Conservation (phyloP, 805 yeast genomes). For the Saccharomycopsis sp. region DNA sequence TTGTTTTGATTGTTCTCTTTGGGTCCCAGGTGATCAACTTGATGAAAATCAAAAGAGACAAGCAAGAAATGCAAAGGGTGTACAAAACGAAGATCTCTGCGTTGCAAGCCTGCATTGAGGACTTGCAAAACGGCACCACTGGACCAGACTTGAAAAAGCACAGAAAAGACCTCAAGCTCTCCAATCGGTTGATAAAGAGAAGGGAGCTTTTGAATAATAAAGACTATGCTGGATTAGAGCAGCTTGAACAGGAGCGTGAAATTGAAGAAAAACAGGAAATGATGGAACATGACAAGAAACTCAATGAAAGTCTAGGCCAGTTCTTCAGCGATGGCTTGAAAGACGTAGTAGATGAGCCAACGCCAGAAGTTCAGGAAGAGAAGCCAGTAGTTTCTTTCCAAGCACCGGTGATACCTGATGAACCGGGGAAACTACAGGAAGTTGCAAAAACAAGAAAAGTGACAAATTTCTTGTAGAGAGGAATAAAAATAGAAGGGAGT, state of each 20-base stretch:
- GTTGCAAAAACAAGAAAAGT: conserved; percentile 32
- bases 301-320: neutral
- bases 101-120: conserved; percentile 31
- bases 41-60: conserved; percentile 33
- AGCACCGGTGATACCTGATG: conserved; percentile 29
- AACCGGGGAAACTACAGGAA: conserved; percentile 32
- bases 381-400: conserved; percentile 7
- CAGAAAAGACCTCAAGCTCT: conserved; percentile 31
- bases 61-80: conserved; percentile 33
- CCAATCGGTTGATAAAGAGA: conserved; percentile 18
- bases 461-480: conserved; percentile 29
- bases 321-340: neutral
- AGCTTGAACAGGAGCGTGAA: too few relatives aligned
- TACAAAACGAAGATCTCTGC: conserved; percentile 31
- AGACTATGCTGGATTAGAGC: conserved; percentile 15
- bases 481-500: neutral
- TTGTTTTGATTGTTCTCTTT: conserved; percentile 34
- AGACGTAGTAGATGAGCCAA: neutral
- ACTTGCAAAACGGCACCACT: conserved; percentile 29
- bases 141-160: too few relatives aligned
- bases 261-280: neutral
- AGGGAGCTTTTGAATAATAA: conserved; percentile 14
- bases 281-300: neutral
- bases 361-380: neutral
- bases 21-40: conserved; percentile 41